Conservation (phyloP, 129 eudicot genomes). For the Gnaphalium uliginosum region DNA sequence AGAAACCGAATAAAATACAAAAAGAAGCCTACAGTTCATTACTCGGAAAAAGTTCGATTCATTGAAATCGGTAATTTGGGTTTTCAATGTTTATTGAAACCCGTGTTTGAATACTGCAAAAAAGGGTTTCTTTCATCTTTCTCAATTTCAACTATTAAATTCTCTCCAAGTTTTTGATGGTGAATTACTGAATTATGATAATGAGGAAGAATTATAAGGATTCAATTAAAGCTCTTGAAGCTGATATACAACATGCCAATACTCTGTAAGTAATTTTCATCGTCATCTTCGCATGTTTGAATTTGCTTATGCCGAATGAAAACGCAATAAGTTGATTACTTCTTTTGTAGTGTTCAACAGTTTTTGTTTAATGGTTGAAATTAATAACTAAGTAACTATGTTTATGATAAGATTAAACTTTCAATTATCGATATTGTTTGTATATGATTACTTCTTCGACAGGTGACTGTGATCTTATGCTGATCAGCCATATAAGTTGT, state of each 20-base stretch:
- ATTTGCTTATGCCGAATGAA: no score
- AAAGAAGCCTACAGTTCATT: slow-evolving; percentile 12
- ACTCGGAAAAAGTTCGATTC: slow-evolving; percentile 20
- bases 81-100: slow-evolving; percentile 16
- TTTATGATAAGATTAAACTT: no score
- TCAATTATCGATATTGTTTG: no score
- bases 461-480: not conserved
- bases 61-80: slow-evolving; percentile 30
- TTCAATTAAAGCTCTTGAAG: slow-evolving; percentile 73
- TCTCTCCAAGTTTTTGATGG: not conserved
- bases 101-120: slow-evolving; percentile 16
- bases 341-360: no score
- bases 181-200: slow-evolving; percentile 14
- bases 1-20: not conserved
- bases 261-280: slow-evolving; percentile 49
- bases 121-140: not conserved
- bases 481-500: not conserved
- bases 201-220: slow-evolving; percentile 60
- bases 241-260: slow-evolving; percentile 74
- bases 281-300: no score
- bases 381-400: no score
- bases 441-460: not conserved
- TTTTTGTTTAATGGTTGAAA: no score
- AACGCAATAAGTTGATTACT: no score
- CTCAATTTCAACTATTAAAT: not conserved